Evolutionary conservation across 192 early-diverging fungal genomes (phyloP).

Genomic region (Rhizoclosmatium globosum): DNA sequence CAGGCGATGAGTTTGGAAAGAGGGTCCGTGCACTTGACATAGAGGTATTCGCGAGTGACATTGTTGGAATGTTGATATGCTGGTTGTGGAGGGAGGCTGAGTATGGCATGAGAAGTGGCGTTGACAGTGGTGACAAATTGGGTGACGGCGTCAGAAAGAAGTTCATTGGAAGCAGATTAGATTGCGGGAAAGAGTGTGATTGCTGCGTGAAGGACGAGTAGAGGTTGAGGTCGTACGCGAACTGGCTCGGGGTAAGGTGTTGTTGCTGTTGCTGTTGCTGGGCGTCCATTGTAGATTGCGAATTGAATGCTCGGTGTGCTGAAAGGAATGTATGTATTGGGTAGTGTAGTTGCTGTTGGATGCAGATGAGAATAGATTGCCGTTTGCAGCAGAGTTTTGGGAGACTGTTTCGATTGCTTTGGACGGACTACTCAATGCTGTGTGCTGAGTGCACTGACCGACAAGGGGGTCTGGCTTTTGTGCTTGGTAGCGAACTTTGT

Average conservation of each 20-base stretch:
- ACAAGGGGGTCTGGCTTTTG: background rate
- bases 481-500: background rate
- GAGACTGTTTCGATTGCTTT: background rate
- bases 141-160: background rate
- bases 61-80: too few relatives aligned
- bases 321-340: background rate
- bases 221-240: conserved; percentile 2
- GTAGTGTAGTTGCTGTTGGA: background rate
- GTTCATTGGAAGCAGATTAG: conserved; percentile 1
- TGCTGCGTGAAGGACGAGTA: background rate
- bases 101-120: background rate
- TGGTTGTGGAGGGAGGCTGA: too few relatives aligned
- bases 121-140: background rate
- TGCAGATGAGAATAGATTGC: background rate
- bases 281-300: background rate
- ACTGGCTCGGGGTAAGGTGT: background rate
- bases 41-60: background rate
- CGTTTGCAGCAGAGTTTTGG: background rate
- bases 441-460: background rate
- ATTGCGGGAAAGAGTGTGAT: background rate
- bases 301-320: background rate
- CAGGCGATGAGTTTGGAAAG: background rate
- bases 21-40: background rate
- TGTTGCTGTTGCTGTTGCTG: background rate
- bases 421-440: background rate